A percentile compares a stretch with the other conserved stretches of the same genome.
phyloP scores from a whole-genome alignment of 192 early-diverging fungal species.

The Helicostylum pulchrum region DNA sequence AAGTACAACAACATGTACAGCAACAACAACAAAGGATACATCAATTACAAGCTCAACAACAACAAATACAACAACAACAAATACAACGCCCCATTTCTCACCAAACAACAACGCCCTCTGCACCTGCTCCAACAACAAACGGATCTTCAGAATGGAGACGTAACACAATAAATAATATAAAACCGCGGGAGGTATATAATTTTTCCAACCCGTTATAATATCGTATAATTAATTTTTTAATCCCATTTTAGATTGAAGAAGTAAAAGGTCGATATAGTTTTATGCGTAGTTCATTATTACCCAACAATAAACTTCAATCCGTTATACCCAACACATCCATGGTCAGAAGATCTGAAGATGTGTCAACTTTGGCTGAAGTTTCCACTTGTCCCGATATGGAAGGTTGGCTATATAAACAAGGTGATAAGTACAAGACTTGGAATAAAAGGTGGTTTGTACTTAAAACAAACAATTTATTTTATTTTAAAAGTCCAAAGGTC shows the following conservation, averaged over 20 bases:
- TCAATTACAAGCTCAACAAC: background rate
- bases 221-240: too few species aligned
- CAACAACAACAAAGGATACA: background rate
- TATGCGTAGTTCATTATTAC: slow-evolving; percentile 5
- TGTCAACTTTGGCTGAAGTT: background rate
- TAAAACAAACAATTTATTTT: slow-evolving; percentile 51
- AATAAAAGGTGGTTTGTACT: slow-evolving; percentile 59
- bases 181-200: background rate
- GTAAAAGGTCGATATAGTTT: slow-evolving; percentile 11
- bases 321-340: background rate
- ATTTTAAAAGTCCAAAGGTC: slow-evolving; percentile 48
- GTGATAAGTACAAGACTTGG: slow-evolving; percentile 56
- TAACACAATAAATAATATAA: background rate
- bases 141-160: too few species aligned
- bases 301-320: background rate
- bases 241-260: background rate
- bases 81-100: too few species aligned
- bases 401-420: slow-evolving; percentile 57
- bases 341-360: background rate
- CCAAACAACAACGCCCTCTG: too few species aligned
- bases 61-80: background rate
- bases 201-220: background rate
- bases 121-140: too few species aligned
- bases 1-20: background rate
- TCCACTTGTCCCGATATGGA: slow-evolving; percentile 41